phyloP scores from a whole-genome alignment of 2,329 filamentous ascomycete genomes.

The Chrysosporium queenslandicum region DNA sequence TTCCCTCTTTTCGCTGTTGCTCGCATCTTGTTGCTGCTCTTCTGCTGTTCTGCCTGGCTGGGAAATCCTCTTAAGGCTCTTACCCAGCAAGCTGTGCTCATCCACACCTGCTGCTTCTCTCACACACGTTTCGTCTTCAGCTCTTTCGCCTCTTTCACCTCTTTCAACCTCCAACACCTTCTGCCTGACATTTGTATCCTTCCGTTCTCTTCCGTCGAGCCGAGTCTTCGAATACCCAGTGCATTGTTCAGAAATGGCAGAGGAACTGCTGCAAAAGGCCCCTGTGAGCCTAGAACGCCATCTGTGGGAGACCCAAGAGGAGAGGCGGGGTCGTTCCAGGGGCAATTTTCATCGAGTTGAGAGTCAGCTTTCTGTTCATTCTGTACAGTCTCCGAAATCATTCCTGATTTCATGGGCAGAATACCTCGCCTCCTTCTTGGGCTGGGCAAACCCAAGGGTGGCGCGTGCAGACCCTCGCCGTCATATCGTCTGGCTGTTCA shows the following conservation, averaged over 20 bases:
- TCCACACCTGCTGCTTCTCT: neutral
- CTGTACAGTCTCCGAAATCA: slow-evolving; percentile 5
- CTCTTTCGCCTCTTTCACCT: neutral
- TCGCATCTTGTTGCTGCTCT: neutral
- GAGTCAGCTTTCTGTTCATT: slow-evolving; percentile 12
- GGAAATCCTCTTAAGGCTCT: neutral
- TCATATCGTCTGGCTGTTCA: slow-evolving; percentile 77
- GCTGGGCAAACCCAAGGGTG: slow-evolving; percentile 47
- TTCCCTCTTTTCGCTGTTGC: neutral
- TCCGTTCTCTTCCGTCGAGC: neutral
- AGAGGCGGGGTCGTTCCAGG: slow-evolving; percentile 13
- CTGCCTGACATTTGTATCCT: neutral
- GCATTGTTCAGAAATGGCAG: neutral
- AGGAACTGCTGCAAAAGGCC: neutral
- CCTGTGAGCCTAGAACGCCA: slow-evolving; percentile 1
- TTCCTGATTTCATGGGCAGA: slow-evolving; percentile 15
- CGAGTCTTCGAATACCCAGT: neutral
- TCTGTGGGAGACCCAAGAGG: slow-evolving; percentile 10
- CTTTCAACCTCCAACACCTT: neutral
- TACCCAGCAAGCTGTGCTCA: neutral
- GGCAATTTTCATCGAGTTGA: slow-evolving; percentile 16
- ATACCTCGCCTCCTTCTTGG: slow-evolving; percentile 28
- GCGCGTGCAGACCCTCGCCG: slow-evolving; percentile 50
- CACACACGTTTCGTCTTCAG: neutral
- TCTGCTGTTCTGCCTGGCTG: neutral